Evolutionary conservation across 2,329 filamentous ascomycete species (phyloP).

Genomic region (Polytolypa hystricis): DNA sequence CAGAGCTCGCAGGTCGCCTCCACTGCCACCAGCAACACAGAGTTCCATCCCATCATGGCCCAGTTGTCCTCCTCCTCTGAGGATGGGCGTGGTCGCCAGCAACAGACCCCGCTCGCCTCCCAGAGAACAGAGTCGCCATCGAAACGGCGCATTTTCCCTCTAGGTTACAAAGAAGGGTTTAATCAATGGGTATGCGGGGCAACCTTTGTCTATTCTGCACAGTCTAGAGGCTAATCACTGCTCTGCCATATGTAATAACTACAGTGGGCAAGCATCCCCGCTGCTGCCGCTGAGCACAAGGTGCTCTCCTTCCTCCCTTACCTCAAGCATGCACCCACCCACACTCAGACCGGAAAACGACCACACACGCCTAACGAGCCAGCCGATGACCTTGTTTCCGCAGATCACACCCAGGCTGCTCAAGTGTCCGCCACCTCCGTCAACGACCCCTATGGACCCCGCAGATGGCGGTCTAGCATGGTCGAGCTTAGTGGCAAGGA

Average conservation of each 20-base stretch:
- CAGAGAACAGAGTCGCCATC: constrained; percentile 18
- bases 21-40: background rate
- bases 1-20: constrained; percentile 3
- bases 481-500: constrained; percentile 77
- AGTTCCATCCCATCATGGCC: constrained; percentile 10
- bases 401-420: constrained; percentile 28
- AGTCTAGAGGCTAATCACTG: too few relatives aligned
- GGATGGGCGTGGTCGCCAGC: constrained; percentile 16
- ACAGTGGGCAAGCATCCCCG: constrained; percentile 77
- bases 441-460: constrained; percentile 70
- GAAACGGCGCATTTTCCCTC: constrained; percentile 54
- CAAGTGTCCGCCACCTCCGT: constrained; percentile 38
- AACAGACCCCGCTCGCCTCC: constrained; percentile 13
- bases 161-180: constrained; percentile 84
- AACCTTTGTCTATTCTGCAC: constrained; percentile 6
- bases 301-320: constrained; percentile 81
- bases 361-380: constrained; percentile 7
- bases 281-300: constrained; percentile 72
- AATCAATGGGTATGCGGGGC: constrained; percentile 58
- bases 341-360: constrained; percentile 48
- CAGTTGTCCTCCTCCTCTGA: constrained; percentile 11
- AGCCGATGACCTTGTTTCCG: constrained; percentile 22
- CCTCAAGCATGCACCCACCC: constrained; percentile 60
- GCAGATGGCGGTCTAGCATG: constrained; percentile 76
- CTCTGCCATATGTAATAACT: too few relatives aligned